These are phyloP conservation scores for Fusarium sp. DNA, from an alignment of 2,329 filamentous ascomycete genomes.

Conservation along the genomic window DNA sequence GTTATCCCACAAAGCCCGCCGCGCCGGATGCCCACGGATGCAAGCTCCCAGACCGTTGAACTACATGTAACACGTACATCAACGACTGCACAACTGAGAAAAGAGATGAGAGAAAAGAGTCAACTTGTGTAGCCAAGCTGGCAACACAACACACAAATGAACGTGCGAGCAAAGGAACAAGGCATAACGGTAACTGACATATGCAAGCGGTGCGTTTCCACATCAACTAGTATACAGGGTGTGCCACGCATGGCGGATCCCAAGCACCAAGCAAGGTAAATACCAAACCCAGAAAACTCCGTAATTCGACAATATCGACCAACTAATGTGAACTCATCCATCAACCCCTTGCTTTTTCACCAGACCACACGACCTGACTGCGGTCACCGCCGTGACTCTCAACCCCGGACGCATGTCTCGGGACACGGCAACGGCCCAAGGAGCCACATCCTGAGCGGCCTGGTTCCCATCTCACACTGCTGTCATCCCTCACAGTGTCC, in stretches of 20 bases:
- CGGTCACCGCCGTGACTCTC: background rate
- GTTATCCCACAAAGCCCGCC: background rate
- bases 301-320: constrained; percentile 21
- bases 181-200: constrained; percentile 13
- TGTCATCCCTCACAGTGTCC: background rate
- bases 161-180: background rate
- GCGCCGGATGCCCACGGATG: background rate
- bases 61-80: background rate
- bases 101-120: constrained; percentile 1
- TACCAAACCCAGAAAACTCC: constrained; percentile 46
- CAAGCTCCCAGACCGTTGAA: constrained; percentile 1
- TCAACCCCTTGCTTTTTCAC: constrained; percentile 16
- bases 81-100: background rate
- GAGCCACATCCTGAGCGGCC: background rate
- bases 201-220: constrained; percentile 29
- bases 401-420: background rate
- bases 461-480: background rate
- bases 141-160: background rate
- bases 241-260: constrained; percentile 16
- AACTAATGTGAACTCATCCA: constrained; percentile 15
- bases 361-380: background rate
- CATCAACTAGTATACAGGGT: constrained; percentile 32
- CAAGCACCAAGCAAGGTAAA: constrained; percentile 3
- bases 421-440: background rate
- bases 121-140: background rate